Base-by-base conservation (phyloP, 2,329 filamentous ascomycete genomes). In the Epichloe gansuensis region DNA sequence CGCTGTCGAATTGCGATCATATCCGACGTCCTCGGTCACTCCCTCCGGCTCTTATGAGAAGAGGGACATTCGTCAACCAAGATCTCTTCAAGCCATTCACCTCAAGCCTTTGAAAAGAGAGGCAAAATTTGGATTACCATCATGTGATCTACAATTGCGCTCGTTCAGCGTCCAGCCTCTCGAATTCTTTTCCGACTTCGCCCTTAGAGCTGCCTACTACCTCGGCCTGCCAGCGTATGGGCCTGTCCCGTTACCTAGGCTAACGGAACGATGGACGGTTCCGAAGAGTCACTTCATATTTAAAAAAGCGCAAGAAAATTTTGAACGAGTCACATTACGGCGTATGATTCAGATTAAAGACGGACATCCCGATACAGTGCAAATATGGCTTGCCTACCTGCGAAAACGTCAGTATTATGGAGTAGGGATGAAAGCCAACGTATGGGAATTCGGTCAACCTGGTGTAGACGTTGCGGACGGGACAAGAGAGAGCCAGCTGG, bases 231-330 rank as follows among this genome's bases (percentile, higher is more conserved):
- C 89, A 9, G 89, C 89, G 3, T 86, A 80, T 46, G 93, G 93
- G 0, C 90, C 93, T 5, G 75, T 93, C 5, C 89, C 91, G 11
- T 74, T 98, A 17, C 93, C 93, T 1, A 82, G 85, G 53, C 89
- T 91, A 57, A 86, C 80, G 15, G 88, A 98, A 73, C 81, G 90
- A 61, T 98, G 93, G 93, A 97, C 93, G 1, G 89, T 97, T 2
- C 89, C 89, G 9, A 80, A 82, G 62, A 81, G 81, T 63, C 86
- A 87, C 67, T 98, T 98, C 74, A 88, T 96, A 58, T 87, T 89
- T 75, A 98, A 97, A 73, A 98, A 98, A 72, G 85, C 82, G 39
- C 90, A 98, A 70, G 93, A 98, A 72, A 98, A 98, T 69, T 98
- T 95, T 64, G 91, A 97, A 73, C 79, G 93, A 51, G 84, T 93